Base-by-base conservation (phyloP, 805 yeast genomes). In the Metschnikowia dekortorum region DNA sequence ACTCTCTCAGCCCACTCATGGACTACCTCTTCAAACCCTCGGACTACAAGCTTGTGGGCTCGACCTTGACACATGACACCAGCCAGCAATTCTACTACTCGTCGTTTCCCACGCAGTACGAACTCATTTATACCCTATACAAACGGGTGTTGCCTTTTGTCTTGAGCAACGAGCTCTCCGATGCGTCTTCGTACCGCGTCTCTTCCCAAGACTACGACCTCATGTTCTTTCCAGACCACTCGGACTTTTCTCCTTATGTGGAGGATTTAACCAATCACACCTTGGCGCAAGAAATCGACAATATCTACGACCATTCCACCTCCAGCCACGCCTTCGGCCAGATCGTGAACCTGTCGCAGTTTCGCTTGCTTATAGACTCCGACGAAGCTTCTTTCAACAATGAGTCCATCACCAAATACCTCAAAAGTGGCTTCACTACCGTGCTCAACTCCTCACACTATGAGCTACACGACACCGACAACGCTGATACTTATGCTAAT, bases 391-490 rank as follows among this genome's bases (percentile, higher is more conserved):
- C 72, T 1, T 84, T 79, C 59, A 64, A 76, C 0, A 55, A 68
- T 13, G 52, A 50, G 0, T 55, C 76, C 1, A 67, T 83, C 37
- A 59, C 61, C 37, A 55, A 67, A 2, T 72, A 73, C 40, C 62
- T 83, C 4, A 51, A 65, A 18, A 75, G 84, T 57, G 97, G 97
- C 0, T 78, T 70, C 47, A 75, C 87, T 0, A 89, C 96, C 0
- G 74, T 89, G 0, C 62, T 89, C 30, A 67, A 77, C 67, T 45
- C 80, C 55, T 54, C 74, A 10, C 32, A 61, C 2, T 47, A 48
- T 26, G 57, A 58, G 8, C 11, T 39, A 35, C 44, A 28, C 28
- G 36, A 46, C 22, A 4, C 1, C 30, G 36, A 18, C 16, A 14
- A n/a, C 6, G 37, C 31, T 33, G 16, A 13, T 1, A 13, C 7